Base-by-base conservation (phyloP, 108 stramenopile genomes). In the Skeletonema tropicum region DNA sequence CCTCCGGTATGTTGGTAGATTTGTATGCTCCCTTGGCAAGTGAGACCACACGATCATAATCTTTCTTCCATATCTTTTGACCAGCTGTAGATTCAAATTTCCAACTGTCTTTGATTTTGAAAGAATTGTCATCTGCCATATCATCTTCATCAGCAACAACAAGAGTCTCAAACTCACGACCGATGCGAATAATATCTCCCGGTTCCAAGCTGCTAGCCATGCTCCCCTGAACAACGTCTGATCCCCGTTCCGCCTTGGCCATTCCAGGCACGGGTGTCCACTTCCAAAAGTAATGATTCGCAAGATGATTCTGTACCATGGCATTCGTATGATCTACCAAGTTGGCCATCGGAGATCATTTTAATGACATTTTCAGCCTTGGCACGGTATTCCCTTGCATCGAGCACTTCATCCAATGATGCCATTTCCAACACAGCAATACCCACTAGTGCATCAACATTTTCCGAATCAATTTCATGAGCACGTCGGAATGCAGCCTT, bases 201-300 rank as follows among this genome's bases (percentile, higher is more conserved):
- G 68, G 58, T 49, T 92, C 91, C 57, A 96, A 64, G 35, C 76
- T 87, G 38, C 87, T 79, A 17, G 77, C 73, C 57, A 85, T 83
- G 41, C 80, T 89, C 7, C 68, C 68, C 58, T 65, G 71, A 35
- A 93, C 77, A 10, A 87, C 60, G 19, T 66, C 74, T 23, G 76
- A 83, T 58, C 91, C 89, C 49, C 66, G 41, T 79, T 83, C 80
- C 45, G 92, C 84, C 17, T 57, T 57, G 10, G 89, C 90, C 29
- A 68, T 76, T 15, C 95, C 93, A 10, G 87, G 66, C 32, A 91
- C 75, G 9, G 89, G 88, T 11, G 88, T 91, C 95, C 94, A 97
- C 57, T 91, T 96, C 89, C 90, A 94, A 76, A 97, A 97, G 68
- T 95, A 97, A 82, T 97, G 95, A 87, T 97, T 96, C 42, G 97